These are phyloP conservation scores for Trypanosoma rangeli DNA, from an alignment of 208 protist genomes.

Conservation along the genomic window DNA sequence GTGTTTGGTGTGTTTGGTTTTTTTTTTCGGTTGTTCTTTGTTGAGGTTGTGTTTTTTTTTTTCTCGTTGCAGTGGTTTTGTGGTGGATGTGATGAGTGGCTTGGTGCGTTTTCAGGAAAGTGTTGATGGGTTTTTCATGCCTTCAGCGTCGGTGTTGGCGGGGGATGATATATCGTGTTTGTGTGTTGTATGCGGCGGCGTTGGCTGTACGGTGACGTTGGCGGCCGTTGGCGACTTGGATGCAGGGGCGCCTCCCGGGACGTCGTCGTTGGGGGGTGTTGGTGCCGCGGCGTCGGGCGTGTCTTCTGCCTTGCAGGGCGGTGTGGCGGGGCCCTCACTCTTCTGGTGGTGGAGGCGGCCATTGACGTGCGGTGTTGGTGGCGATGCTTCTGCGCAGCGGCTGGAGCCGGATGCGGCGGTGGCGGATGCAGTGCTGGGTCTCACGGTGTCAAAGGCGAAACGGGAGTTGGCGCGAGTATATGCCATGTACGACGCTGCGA, in stretches of 20 bases:
- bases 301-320: neutral
- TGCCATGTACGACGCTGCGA: neutral
- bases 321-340: neutral
- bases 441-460: neutral
- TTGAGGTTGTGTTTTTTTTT: neutral
- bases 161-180: too few species aligned
- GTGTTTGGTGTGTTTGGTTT: neutral
- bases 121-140: too few species aligned
- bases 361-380: neutral
- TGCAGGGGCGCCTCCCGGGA: too few species aligned
- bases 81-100: too few species aligned
- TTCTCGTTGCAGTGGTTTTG: too few species aligned
- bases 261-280: slow-evolving; percentile 3
- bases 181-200: too few species aligned
- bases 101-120: too few species aligned
- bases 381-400: neutral
- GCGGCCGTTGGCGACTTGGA: too few species aligned
- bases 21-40: neutral
- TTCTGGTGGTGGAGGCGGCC: neutral
- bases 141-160: too few species aligned
- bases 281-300: too few species aligned
- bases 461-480: neutral
- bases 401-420: neutral
- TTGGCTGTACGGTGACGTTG: too few species aligned
- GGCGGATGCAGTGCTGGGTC: neutral